Conservation (phyloP, 176 grass and related monocot genomes). For the Ensete glaucum region DNA sequence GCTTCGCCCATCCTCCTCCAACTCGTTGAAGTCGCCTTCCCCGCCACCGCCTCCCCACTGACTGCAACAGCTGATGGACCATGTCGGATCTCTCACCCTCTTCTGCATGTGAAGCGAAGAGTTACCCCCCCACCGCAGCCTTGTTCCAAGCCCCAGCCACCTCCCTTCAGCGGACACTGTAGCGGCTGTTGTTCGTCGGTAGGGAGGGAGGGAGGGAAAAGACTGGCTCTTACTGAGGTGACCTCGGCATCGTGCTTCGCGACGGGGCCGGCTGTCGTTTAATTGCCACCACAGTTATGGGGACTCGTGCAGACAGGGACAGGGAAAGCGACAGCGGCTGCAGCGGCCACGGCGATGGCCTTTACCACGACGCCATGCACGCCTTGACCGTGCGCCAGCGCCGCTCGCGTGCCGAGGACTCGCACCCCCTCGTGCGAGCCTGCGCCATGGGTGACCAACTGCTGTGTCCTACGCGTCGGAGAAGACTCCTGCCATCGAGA, state of each 20-base stretch:
- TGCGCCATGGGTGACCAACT: no score
- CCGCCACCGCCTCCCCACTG: background rate
- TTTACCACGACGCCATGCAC: no score
- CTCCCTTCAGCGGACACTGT: background rate
- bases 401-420: no score
- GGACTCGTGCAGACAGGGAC: conserved; percentile 20
- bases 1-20: background rate
- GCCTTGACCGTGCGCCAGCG: background rate
- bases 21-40: no score
- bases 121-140: background rate
- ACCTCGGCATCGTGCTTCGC: conserved; percentile 30
- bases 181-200: background rate
- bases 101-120: background rate
- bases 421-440: no score
- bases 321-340: background rate
- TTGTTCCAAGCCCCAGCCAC: background rate
- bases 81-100: background rate
- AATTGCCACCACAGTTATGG: conserved; percentile 31
- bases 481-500: no score
- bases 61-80: background rate
- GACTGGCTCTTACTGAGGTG: background rate
- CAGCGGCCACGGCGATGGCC: no score
- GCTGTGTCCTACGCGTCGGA: no score
- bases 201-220: background rate
- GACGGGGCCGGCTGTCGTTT: conserved; percentile 20